Evolutionary conservation across 352 stramenopile genomes (phyloP).

Genomic region (Peronospora tabacina): DNA sequence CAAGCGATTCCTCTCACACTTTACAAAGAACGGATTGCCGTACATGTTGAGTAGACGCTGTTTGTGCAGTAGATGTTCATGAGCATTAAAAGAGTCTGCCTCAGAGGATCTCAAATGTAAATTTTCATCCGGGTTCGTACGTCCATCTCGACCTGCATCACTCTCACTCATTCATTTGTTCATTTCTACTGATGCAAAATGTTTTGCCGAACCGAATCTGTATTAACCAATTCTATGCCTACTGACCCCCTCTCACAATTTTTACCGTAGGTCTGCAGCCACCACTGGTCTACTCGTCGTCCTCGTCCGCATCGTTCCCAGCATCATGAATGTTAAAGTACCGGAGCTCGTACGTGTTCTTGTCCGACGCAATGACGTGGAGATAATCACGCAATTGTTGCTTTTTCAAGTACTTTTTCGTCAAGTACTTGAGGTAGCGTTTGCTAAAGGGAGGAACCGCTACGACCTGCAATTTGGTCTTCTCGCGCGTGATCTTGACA

Average conservation of each 20-base stretch:
- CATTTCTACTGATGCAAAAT: too few species aligned
- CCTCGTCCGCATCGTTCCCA: slow-evolving; percentile 85
- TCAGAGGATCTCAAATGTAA: slow-evolving; percentile 20
- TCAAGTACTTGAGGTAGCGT: slow-evolving; percentile 98
- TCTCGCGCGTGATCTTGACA: slow-evolving; percentile 94
- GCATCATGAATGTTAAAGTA: slow-evolving; percentile 98
- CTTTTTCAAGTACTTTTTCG: slow-evolving; percentile 99
- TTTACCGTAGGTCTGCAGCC: too few species aligned
- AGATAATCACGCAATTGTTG: slow-evolving; percentile 99
- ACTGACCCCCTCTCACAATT: neutral
- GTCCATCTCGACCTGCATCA: neutral
- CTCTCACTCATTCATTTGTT: neutral
- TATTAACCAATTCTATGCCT: slow-evolving; percentile 23
- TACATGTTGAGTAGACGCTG: slow-evolving; percentile 31
- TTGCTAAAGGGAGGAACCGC: slow-evolving; percentile 95
- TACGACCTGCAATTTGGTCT: slow-evolving; percentile 95
- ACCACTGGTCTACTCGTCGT: slow-evolving; percentile 88
- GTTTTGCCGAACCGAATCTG: slow-evolving; percentile 24
- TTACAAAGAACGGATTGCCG: slow-evolving; percentile 17
- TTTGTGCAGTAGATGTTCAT: slow-evolving; percentile 22
- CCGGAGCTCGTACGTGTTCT: slow-evolving; percentile 98
- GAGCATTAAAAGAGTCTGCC: slow-evolving; percentile 11
- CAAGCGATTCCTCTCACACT: slow-evolving; percentile 12
- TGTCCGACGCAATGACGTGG: slow-evolving; percentile 97
- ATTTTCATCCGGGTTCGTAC: slow-evolving; percentile 1